A percentile compares a stretch with the other conserved stretches of the same genome.
Evolutionary conservation across 176 grass and related monocot genomes (phyloP).

Genomic region (Panicum miliaceum): DNA sequence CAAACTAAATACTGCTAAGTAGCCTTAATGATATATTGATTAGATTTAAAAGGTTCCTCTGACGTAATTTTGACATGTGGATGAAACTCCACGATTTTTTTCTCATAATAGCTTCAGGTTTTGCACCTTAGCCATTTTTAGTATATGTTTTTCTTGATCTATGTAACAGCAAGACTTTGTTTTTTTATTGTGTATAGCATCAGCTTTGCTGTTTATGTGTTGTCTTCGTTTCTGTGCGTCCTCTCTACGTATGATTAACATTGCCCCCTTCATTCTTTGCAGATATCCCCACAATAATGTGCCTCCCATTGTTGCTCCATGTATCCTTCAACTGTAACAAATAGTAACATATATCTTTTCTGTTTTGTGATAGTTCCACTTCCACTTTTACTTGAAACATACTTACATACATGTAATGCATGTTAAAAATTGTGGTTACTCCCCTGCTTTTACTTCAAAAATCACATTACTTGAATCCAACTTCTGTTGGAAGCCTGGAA

Average conservation of each 20-base stretch:
- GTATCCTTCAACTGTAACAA: conserved; percentile 84
- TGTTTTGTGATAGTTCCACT: background rate
- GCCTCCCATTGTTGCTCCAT: conserved; percentile 61
- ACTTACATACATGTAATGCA: background rate
- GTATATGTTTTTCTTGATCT: conserved; percentile 2
- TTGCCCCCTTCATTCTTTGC: conserved; percentile 46
- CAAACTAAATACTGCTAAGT: conserved; percentile 4
- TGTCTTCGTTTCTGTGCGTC: background rate
- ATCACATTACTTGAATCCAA: background rate
- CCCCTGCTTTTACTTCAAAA: background rate
- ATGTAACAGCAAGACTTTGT: background rate
- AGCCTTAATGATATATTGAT: background rate
- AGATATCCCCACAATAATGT: conserved; percentile 90
- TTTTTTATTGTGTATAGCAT: background rate
- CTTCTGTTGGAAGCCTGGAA: background rate
- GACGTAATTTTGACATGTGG: background rate
- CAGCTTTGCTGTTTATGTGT: background rate
- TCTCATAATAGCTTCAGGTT: background rate
- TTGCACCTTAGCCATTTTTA: background rate
- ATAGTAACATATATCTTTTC: conserved; percentile 28
- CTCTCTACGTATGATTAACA: background rate
- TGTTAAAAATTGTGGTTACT: background rate
- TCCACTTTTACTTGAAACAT: background rate
- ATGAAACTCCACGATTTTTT: background rate
- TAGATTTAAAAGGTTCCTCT: conserved; percentile 25